Conservation (phyloP, 768 basidiomycete species). For the Naganishia antarctica region DNA sequence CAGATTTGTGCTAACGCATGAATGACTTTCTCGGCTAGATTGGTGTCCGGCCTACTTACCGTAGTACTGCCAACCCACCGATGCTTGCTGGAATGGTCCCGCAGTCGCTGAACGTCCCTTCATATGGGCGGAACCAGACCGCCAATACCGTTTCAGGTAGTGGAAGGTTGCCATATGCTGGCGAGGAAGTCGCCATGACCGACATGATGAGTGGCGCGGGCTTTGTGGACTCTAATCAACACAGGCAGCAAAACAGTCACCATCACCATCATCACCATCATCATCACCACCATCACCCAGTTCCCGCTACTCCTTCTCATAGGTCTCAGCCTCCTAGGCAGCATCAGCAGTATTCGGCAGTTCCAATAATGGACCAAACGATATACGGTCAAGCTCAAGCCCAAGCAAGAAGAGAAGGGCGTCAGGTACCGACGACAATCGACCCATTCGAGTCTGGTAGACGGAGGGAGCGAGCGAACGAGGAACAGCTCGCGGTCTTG, state of each 20-base stretch:
- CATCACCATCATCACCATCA: conserved; percentile 19
- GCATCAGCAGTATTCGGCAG: conserved; percentile 6
- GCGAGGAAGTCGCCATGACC: not conserved
- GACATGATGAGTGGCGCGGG: not conserved
- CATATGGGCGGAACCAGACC: conserved; percentile 10
- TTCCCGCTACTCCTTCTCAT: not conserved
- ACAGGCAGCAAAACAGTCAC: not conserved
- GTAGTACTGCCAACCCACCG: conserved; percentile 4
- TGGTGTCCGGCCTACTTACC: conserved; percentile 4
- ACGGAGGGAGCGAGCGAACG: not conserved
- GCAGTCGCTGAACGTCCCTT: not conserved
- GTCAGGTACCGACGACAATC: conserved; percentile 26
- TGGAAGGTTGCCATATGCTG: conserved; percentile 5
- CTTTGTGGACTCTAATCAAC: conserved; percentile 12
- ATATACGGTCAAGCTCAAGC: conserved; percentile 16
- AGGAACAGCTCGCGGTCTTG: not conserved
- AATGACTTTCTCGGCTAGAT: not conserved
- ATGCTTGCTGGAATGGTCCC: conserved; percentile 1
- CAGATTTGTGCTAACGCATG: not conserved
- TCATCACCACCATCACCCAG: conserved; percentile 23
- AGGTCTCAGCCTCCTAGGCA: conserved; percentile 7
- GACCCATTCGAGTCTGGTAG: conserved; percentile 28
- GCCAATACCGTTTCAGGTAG: conserved; percentile 32
- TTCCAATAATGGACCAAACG: conserved; percentile 21
- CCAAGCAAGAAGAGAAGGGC: conserved; percentile 26